Conservation (phyloP, 805 yeast genomes). For the Candida taoyuanica region DNA sequence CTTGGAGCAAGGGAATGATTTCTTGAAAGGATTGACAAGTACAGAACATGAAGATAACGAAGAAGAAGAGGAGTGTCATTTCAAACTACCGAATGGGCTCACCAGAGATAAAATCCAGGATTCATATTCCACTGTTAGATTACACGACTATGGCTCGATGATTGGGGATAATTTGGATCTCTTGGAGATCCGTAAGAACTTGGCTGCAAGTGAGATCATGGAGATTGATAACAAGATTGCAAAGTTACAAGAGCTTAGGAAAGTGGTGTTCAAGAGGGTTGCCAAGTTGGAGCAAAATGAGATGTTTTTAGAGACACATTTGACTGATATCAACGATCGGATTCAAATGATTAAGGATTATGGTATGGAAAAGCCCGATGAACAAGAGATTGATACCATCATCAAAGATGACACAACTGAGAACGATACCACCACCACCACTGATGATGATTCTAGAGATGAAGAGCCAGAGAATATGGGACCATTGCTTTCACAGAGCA, state of each 20-base stretch:
- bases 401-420: constrained; percentile 1
- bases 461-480: constrained; percentile 12
- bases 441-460: constrained; percentile 11
- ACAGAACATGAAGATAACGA: constrained; percentile 21
- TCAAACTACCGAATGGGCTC: constrained; percentile 36
- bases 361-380: constrained; percentile 30
- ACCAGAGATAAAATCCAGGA: constrained; percentile 37
- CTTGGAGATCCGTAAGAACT: constrained; percentile 57
- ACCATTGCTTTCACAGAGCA: constrained; percentile 38
- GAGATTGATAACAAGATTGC: constrained; percentile 58
- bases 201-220: constrained; percentile 58
- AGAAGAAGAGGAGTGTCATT: constrained; percentile 19
- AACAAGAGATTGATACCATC: constrained; percentile 13
- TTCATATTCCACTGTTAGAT: constrained; percentile 38
- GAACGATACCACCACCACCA: background rate
- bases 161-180: constrained; percentile 46
- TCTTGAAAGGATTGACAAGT: constrained; percentile 19
- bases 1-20: constrained; percentile 20
- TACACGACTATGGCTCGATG: constrained; percentile 34
- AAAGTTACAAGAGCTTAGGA: constrained; percentile 46
- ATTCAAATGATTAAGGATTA: constrained; percentile 40
- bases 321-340: constrained; percentile 40
- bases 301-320: constrained; percentile 45
- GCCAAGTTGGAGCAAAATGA: constrained; percentile 60
- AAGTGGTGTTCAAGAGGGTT: constrained; percentile 51